phyloP scores from a whole-genome alignment of 2,329 filamentous ascomycete species.

The Periconia macrospinosa region DNA sequence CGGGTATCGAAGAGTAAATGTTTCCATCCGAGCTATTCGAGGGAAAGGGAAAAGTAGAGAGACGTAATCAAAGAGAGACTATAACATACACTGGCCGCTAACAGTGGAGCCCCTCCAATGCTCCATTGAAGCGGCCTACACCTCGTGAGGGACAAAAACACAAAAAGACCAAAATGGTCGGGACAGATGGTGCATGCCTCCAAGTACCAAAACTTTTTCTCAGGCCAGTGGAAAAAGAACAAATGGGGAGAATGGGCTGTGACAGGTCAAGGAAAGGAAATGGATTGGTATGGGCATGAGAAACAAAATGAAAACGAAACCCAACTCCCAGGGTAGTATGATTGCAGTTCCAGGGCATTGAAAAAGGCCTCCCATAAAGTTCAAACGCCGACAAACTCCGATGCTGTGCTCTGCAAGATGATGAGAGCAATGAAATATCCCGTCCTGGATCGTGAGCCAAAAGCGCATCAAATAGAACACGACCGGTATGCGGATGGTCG shows the following conservation, averaged over 20 bases:
- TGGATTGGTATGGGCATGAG: slow-evolving; percentile 2
- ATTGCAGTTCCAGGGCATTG: slow-evolving; percentile 14
- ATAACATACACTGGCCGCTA: slow-evolving; percentile 21
- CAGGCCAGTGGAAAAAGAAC: slow-evolving; percentile 8
- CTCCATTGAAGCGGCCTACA: background rate
- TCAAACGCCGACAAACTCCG: slow-evolving; percentile 38
- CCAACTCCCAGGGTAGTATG: slow-evolving; percentile 22
- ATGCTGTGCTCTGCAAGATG: slow-evolving; percentile 42
- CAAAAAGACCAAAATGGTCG: background rate
- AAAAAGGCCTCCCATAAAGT: slow-evolving; percentile 28
- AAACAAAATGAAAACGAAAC: slow-evolving; percentile 3
- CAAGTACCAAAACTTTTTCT: slow-evolving; percentile 15
- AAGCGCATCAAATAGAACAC: slow-evolving; percentile 31
- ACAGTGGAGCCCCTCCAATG: background rate
- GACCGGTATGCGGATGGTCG: slow-evolving; percentile 32
- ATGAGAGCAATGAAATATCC: slow-evolving; percentile 41
- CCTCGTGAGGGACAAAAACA: slow-evolving; percentile 5
- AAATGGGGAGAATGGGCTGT: slow-evolving; percentile 8
- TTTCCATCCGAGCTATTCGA: background rate
- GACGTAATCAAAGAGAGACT: slow-evolving; percentile 20
- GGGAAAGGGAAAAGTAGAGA: background rate
- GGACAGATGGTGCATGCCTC: background rate
- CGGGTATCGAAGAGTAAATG: background rate
- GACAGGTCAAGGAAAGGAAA: slow-evolving; percentile 8
- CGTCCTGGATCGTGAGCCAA: slow-evolving; percentile 38